Conservation (phyloP, 306 rosid genomes). For the Vachellia pachyceras region DNA sequence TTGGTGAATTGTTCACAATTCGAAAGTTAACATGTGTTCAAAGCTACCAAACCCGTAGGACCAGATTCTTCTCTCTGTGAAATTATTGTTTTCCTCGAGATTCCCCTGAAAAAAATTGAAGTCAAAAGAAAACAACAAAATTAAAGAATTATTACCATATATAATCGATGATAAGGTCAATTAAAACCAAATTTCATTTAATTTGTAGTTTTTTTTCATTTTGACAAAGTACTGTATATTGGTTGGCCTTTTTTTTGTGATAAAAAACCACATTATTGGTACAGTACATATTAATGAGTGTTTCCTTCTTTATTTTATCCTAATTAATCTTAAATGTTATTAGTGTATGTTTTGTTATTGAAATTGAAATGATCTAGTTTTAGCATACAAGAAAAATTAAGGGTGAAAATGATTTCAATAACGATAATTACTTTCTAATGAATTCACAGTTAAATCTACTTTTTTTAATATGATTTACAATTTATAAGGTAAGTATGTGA, state of each 20-base stretch:
- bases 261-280: background rate
- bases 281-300: background rate
- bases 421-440: background rate
- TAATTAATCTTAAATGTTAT: background rate
- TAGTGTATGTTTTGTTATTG: background rate
- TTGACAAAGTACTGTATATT: background rate
- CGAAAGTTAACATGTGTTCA: background rate
- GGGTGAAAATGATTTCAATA: too few relatives aligned
- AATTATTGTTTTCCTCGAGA: slow-evolving; percentile 22
- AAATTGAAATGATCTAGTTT: background rate
- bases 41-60: slow-evolving; percentile 42
- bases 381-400: too few relatives aligned
- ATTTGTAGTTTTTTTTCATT: background rate
- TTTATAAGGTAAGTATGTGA: too few relatives aligned
- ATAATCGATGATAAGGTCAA: background rate
- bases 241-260: background rate
- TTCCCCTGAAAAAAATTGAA: background rate
- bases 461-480: too few relatives aligned
- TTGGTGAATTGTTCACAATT: slow-evolving; percentile 24
- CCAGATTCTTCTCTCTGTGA: slow-evolving; percentile 40
- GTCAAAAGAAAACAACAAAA: background rate
- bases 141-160: background rate
- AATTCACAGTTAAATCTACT: too few relatives aligned
- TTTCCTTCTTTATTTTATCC: background rate
- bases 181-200: background rate